These are phyloP conservation scores for Logfia minima DNA, from an alignment of 129 eudicot genomes.

Conservation along the genomic window DNA sequence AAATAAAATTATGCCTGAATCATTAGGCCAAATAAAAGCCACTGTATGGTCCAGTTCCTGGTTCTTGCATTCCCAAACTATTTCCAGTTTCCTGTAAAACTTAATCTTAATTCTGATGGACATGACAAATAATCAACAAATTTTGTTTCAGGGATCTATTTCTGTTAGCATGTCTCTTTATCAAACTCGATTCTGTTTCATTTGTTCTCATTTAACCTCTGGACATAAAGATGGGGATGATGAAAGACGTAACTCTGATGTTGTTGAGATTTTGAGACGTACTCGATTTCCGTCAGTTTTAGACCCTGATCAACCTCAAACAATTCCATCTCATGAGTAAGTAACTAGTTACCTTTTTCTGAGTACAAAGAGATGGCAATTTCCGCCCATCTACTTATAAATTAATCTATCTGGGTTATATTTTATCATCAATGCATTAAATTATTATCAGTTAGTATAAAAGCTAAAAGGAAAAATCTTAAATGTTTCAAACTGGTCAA, in stretches of 20 bases:
- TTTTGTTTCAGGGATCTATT: constrained; percentile 75
- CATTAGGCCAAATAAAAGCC: too few species aligned
- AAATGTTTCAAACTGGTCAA: neutral
- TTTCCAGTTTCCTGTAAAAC: too few species aligned
- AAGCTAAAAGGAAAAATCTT: too few species aligned
- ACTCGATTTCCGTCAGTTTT: constrained; percentile 74
- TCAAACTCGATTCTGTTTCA: constrained; percentile 83
- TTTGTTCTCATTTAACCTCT: constrained; percentile 91
- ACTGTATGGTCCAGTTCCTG: too few species aligned
- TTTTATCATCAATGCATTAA: too few species aligned
- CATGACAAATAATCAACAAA: neutral
- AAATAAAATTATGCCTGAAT: too few species aligned
- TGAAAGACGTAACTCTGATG: constrained; percentile 84
- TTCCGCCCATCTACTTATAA: neutral
- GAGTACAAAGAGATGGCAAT: neutral
- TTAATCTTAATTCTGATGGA: too few species aligned
- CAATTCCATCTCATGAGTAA: constrained; percentile 96
- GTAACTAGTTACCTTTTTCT: constrained; percentile 21
- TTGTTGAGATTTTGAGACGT: constrained; percentile 70
- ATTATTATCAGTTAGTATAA: too few species aligned
- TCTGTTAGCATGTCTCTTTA: constrained; percentile 94
- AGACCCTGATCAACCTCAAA: constrained; percentile 67
- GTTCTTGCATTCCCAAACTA: too few species aligned
- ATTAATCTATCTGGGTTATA: neutral
- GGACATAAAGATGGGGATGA: constrained; percentile 86